Evolutionary conservation across 1,139 yeast species (phyloP), one percentile per base, ranked within the genome.

Genomic region (Debaryomycetaceae sp.): DNA sequence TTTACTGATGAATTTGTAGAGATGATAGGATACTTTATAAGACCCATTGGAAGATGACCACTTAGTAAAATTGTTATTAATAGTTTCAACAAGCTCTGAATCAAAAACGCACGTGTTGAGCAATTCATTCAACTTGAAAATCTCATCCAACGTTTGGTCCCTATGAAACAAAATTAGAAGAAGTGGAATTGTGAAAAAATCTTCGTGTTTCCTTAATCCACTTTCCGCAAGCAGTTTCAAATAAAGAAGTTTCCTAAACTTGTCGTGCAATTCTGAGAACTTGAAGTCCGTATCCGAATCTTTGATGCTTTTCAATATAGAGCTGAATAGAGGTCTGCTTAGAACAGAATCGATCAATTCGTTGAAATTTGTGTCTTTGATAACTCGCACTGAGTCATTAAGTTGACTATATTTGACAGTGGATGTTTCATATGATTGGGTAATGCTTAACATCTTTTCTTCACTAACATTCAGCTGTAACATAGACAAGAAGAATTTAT

Each of bases 171-270:
- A 38, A 5, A 66, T 41, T 30, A 71, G 51, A 8, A 67, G 49
- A 6, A 66, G 42, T 7, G 77, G 76, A n/a, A 72, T 65, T 41
- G 70, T 51, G 35, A 71, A 67, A 1, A 52, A 51, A 42, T 67
- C 74, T 44, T 72, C 77, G 39, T 67, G 73, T 40, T 64, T 66
- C 32, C 57, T 58, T 33, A 72, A 55, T 4, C 73, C 74, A 37
- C 55, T 58, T 36, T 63, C 69, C 1, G 70, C 58, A 26, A 71
- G 56, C 2, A 73, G 62, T 45, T 66, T 68, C 32, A 70, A 53
- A 47, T 67, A 70, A 34, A 72, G 60, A 38, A 72, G 50, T 30
- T 53, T 51, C 34, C 51, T 57, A 46, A 57, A 70, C 37, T 63
- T 58, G 4, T 50, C 49, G 38, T 55, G 54, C 42, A 67, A 63